These are phyloP conservation scores for Podaxis mareebaensis DNA, from an alignment of 768 basidiomycete species.

Conservation along the genomic window DNA sequence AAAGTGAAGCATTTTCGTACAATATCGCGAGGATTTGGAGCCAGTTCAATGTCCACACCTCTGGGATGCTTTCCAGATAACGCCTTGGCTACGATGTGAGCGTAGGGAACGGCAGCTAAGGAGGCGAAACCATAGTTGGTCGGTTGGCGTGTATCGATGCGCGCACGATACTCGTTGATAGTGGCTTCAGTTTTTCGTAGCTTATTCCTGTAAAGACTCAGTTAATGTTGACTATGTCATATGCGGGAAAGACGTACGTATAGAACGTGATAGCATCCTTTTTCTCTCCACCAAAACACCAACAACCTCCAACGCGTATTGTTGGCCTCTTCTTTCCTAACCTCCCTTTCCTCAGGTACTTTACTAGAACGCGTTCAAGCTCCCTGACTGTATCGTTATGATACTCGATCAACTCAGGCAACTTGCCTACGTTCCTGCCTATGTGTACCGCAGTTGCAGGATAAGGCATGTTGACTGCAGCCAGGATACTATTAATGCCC, in stretches of 20 bases:
- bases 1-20: constrained; percentile 22
- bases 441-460: constrained; percentile 75
- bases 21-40: constrained; percentile 57
- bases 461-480: constrained; percentile 59
- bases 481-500: constrained; percentile 64
- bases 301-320: constrained; percentile 63
- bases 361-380: constrained; percentile 73
- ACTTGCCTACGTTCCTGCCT: constrained; percentile 65
- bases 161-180: constrained; percentile 58
- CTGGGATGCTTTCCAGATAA: constrained; percentile 59
- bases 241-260: constrained; percentile 19
- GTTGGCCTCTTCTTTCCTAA: constrained; percentile 68
- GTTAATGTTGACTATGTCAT: background rate
- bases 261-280: constrained; percentile 61
- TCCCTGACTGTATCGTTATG: constrained; percentile 78
- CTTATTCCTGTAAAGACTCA: constrained; percentile 22
- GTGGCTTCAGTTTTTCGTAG: constrained; percentile 50
- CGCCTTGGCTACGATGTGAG: constrained; percentile 67
- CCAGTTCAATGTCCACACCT: constrained; percentile 61
- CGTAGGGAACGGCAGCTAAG: constrained; percentile 68
- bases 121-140: constrained; percentile 82
- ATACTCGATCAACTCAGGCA: constrained; percentile 76
- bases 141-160: constrained; percentile 56
- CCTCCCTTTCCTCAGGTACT: constrained; percentile 67
- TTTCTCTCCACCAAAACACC: constrained; percentile 69